A percentile compares a stretch with the other conserved stretches of the same genome.
Evolutionary conservation across 2,329 filamentous ascomycete species (phyloP).

Genomic region (Pestalotiopsis sp.): DNA sequence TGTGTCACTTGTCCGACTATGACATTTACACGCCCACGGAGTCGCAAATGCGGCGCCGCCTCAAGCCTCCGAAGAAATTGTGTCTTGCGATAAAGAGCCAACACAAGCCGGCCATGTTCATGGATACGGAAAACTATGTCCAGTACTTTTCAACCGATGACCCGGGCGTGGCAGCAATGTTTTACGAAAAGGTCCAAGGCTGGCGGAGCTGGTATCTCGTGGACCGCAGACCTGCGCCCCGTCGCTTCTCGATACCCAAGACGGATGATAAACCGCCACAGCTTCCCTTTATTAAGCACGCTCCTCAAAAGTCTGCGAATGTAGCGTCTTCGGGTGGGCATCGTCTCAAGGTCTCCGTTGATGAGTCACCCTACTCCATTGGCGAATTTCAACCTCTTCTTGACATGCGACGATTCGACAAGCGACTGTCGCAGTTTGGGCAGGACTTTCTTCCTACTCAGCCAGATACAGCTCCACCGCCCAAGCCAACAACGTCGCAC

Average conservation of each 20-base stretch:
- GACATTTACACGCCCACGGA: conserved; percentile 83
- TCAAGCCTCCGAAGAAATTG: conserved; percentile 82
- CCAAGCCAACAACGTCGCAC: conserved; percentile 25
- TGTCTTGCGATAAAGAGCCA: conserved; percentile 93
- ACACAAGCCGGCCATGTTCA: conserved; percentile 82
- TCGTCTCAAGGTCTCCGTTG: conserved; percentile 42
- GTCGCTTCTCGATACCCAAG: conserved; percentile 28
- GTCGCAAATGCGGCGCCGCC: conserved; percentile 66
- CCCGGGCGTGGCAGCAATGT: conserved; percentile 63
- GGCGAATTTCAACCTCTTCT: conserved; percentile 71
- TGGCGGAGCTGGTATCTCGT: conserved; percentile 95
- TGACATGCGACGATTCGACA: conserved; percentile 62
- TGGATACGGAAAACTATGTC: conserved; percentile 82
- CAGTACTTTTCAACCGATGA: conserved; percentile 91
- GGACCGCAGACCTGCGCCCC: conserved; percentile 56
- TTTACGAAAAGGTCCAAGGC: conserved; percentile 71
- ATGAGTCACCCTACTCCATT: conserved; percentile 62
- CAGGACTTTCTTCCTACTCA: conserved; percentile 41
- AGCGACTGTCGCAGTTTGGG: conserved; percentile 51
- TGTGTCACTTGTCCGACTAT: conserved; percentile 90
- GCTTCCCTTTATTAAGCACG: conserved; percentile 26
- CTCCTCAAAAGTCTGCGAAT: conserved; percentile 32
- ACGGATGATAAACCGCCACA: conserved; percentile 32
- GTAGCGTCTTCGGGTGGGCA: conserved; percentile 35
- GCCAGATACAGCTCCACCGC: conserved; percentile 27